Conservation (phyloP, 2,329 filamentous ascomycete genomes). For the Laburnicola sp. region DNA sequence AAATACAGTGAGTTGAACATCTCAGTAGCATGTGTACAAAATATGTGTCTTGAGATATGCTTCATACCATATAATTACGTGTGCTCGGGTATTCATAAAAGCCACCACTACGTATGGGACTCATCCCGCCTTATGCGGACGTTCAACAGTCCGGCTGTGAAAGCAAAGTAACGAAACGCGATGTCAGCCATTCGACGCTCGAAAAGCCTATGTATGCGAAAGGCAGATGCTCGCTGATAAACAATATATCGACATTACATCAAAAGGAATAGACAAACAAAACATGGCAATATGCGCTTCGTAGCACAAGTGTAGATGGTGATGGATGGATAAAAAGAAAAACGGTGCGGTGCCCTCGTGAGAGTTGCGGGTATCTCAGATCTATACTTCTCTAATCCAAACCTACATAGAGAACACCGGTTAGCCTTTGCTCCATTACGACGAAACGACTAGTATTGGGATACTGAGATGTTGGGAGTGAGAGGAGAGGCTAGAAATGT, state of each 20-base stretch:
- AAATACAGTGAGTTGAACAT: neutral
- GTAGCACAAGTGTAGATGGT: too few species aligned
- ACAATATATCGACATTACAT: constrained; percentile 33
- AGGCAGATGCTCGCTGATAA: constrained; percentile 34
- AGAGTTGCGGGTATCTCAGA: constrained; percentile 42
- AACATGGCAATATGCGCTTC: constrained; percentile 11
- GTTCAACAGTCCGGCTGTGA: constrained; percentile 46
- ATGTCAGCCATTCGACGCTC: neutral
- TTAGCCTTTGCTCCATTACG: constrained; percentile 18
- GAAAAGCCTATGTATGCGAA: constrained; percentile 9
- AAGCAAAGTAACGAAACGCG: constrained; percentile 18
- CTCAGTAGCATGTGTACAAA: neutral
- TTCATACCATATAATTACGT: constrained; percentile 13
- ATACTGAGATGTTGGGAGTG: constrained; percentile 16
- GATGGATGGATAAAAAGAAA: constrained; percentile 15
- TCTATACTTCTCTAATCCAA: constrained; percentile 51
- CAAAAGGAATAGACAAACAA: constrained; percentile 16
- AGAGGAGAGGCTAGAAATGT: constrained; percentile 18
- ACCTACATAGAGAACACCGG: constrained; percentile 36
- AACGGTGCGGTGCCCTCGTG: constrained; percentile 24
- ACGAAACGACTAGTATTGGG: constrained; percentile 11
- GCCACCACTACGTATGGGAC: constrained; percentile 7
- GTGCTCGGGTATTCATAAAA: neutral
- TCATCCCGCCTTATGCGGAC: constrained; percentile 21
- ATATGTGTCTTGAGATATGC: constrained; percentile 9